Evolutionary conservation across 129 eudicot species (phyloP).

Genomic region (Heracleum sosnowskyi): DNA sequence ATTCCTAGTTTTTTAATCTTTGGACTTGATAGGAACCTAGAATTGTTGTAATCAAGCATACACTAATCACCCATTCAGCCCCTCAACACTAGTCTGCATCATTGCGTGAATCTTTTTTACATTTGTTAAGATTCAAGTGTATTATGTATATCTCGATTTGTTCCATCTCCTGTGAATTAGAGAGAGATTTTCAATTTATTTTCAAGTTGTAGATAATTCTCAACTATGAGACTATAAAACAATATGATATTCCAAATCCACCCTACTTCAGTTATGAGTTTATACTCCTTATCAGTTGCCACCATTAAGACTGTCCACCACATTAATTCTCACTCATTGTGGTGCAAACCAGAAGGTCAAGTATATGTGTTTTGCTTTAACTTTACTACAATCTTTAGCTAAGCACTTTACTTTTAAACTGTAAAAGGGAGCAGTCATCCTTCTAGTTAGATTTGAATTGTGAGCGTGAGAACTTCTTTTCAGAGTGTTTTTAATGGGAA

Average conservation of each 20-base stretch:
- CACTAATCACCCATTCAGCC: background rate
- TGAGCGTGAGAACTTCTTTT: background rate
- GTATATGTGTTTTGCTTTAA: background rate
- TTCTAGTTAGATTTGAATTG: background rate
- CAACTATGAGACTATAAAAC: background rate
- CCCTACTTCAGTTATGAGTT: background rate
- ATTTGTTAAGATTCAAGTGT: background rate
- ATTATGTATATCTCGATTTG: background rate
- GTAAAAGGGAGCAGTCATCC: background rate
- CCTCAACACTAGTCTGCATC: background rate
- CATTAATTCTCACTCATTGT: background rate
- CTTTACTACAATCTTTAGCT: background rate
- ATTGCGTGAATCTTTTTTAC: background rate
- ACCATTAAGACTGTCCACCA: background rate
- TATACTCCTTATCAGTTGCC: background rate
- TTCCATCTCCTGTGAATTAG: background rate
- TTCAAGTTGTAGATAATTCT: background rate
- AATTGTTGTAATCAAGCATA: background rate
- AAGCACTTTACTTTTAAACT: background rate
- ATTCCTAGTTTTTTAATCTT: background rate
- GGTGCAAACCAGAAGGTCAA: background rate
- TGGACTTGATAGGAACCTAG: background rate
- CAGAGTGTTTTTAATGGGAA: no score
- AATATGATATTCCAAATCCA: background rate
- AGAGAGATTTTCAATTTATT: background rate